Evolutionary conservation across 2,329 filamentous ascomycete genomes (phyloP).

Genomic region (Penicillium sp.): DNA sequence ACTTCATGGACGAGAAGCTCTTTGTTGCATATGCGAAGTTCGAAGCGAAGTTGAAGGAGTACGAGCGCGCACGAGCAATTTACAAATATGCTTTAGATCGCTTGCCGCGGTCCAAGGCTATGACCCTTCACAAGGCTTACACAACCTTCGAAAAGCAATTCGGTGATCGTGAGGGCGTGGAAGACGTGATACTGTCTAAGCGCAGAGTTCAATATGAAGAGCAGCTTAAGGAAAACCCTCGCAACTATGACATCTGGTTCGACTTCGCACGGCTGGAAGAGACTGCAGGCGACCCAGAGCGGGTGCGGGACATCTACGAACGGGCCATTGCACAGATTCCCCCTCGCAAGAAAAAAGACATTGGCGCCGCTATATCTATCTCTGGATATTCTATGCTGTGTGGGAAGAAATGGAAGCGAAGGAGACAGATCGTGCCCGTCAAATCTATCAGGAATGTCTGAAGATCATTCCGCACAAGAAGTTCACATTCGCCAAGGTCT

Average conservation of each 20-base stretch:
- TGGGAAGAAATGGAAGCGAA: slow-evolving; percentile 88
- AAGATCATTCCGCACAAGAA: slow-evolving; percentile 89
- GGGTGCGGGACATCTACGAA: slow-evolving; percentile 89
- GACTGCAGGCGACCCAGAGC: slow-evolving; percentile 72
- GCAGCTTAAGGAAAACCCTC: slow-evolving; percentile 85
- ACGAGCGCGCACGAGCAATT: slow-evolving; percentile 87
- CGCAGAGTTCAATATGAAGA: slow-evolving; percentile 90
- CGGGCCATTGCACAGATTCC: slow-evolving; percentile 92
- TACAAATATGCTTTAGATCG: slow-evolving; percentile 96
- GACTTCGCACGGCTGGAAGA: slow-evolving; percentile 92
- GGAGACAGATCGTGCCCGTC: slow-evolving; percentile 72
- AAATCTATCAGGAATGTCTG: slow-evolving; percentile 87
- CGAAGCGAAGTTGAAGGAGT: slow-evolving; percentile 91
- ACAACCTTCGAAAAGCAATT: slow-evolving; percentile 98
- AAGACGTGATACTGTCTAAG: slow-evolving; percentile 94
- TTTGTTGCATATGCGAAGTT: slow-evolving; percentile 96
- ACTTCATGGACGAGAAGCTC: slow-evolving; percentile 92
- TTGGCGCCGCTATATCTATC: slow-evolving; percentile 94
- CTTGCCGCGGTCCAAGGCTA: slow-evolving; percentile 80
- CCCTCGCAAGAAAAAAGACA: slow-evolving; percentile 95
- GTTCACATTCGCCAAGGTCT: slow-evolving; percentile 96
- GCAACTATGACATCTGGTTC: slow-evolving; percentile 97
- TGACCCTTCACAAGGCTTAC: slow-evolving; percentile 83
- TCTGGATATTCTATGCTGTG: slow-evolving; percentile 96
- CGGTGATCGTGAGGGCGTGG: slow-evolving; percentile 86